Evolutionary conservation across 306 rosid genomes (phyloP).

Genomic region (Lagenaria siceraria): DNA sequence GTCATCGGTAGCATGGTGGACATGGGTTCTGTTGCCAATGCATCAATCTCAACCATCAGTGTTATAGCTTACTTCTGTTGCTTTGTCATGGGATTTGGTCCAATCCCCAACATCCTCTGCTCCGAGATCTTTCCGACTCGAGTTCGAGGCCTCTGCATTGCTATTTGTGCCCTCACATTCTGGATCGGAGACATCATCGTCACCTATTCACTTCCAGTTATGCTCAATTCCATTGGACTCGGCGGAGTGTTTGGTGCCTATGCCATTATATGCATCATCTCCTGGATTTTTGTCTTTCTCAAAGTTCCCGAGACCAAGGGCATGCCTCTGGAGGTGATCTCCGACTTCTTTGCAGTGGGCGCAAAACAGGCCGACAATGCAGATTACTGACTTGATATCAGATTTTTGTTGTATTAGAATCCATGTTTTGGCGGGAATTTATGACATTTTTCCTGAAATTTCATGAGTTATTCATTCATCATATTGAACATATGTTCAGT

Average conservation of each 20-base stretch:
- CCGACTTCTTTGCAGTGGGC: constrained; percentile 30
- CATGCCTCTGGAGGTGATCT: constrained; percentile 33
- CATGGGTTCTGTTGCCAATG: constrained; percentile 21
- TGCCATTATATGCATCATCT: constrained; percentile 21
- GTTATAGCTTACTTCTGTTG: constrained; percentile 31
- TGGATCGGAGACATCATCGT: constrained; percentile 33
- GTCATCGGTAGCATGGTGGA: constrained; percentile 18
- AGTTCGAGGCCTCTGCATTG: constrained; percentile 35
- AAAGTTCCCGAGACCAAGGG: constrained; percentile 35
- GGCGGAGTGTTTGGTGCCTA: constrained; percentile 26
- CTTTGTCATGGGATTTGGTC: constrained; percentile 33
- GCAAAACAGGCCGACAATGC: constrained; percentile 16
- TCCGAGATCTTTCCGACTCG: constrained; percentile 31
- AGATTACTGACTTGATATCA: not conserved
- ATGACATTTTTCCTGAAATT: not conserved
- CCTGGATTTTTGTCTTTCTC: constrained; percentile 27
- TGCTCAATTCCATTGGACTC: constrained; percentile 28
- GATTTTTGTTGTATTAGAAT: not conserved
- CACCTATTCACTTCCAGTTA: constrained; percentile 23
- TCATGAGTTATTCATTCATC: not conserved
- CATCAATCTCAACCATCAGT: constrained; percentile 22
- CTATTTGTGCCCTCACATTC: constrained; percentile 26
- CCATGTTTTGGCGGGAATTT: not conserved
- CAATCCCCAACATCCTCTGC: constrained; percentile 35
- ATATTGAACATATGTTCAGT: not conserved